Evolutionary conservation across 2,329 filamentous ascomycete species (phyloP).

Genomic region (Cryoendolithus antarcticus): DNA sequence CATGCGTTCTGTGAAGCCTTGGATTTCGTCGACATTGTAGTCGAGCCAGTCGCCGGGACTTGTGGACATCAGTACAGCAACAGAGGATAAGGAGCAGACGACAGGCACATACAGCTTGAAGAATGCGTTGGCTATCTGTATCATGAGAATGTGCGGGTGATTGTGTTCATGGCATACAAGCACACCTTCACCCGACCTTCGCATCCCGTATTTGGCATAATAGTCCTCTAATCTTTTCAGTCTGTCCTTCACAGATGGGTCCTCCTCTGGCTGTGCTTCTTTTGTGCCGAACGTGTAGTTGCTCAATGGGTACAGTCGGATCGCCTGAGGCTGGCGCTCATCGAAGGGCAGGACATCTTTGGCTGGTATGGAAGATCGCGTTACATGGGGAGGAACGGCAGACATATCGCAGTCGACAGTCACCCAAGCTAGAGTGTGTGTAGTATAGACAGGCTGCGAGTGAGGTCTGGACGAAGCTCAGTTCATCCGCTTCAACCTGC

Average conservation of each 20-base stretch:
- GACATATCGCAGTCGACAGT: conserved; percentile 12
- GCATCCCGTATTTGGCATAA: conserved; percentile 85
- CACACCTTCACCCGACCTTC: conserved; percentile 90
- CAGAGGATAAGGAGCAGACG: background rate
- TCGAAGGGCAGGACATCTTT: conserved; percentile 54
- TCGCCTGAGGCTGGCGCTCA: conserved; percentile 75
- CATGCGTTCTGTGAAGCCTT: conserved; percentile 85
- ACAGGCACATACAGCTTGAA: conserved; percentile 63
- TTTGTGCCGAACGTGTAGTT: conserved; percentile 99
- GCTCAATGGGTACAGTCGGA: conserved; percentile 76
- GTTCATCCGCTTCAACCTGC: too few species aligned
- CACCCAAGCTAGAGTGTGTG: conserved; percentile 20
- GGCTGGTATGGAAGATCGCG: conserved; percentile 15
- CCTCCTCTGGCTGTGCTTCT: conserved; percentile 95
- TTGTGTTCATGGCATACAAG: conserved; percentile 98
- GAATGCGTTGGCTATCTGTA: conserved; percentile 98
- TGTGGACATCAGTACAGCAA: background rate
- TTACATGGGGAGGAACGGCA: conserved; percentile 15
- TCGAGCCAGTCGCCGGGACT: conserved; percentile 86
- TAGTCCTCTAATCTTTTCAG: conserved; percentile 93
- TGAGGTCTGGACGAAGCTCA: too few species aligned
- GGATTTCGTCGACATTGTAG: conserved; percentile 78
- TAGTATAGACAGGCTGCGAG: background rate
- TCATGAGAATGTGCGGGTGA: conserved; percentile 95
- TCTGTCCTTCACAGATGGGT: conserved; percentile 85